Evolutionary conservation across 371 early-diverging fungal genomes (phyloP), one percentile per base, ranked within the genome.

Genomic region (Chytridium lagenaria): DNA sequence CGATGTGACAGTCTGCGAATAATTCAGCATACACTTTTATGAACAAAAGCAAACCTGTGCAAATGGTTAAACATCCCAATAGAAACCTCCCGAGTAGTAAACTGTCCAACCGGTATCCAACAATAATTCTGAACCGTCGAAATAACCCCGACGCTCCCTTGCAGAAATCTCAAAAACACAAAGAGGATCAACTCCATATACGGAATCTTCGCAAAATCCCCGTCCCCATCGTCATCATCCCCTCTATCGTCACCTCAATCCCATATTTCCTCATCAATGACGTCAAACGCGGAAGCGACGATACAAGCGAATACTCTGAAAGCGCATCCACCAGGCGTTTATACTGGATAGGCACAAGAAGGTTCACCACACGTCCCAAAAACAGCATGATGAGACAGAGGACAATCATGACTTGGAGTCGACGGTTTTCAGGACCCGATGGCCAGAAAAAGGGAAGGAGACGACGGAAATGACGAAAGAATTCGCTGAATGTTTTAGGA

Each of bases 401-500:
- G 5, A 91, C 59, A n/a, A 95, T 89, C 31, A 89, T 83, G 0
- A 86, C 26, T 78, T 94, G 94, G 19, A 96, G 83, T 34, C 80
- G 70, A 7, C 77, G 68, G n/a, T 88, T 86, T 26, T 61, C 61
- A 7, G 7, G 30, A 7, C 61, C 61, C 10, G 82, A 78, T 3
- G 96, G 96, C 94, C 95, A 94, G 44, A 95, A 81, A 63, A 90
- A 95, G 1, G 97, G 97, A 37, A 90, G 59, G 3, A 96, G 85
- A 34, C 61, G 30, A 7, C 61, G 30, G 36, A 37, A 61, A 23
- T 61, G 61, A 34, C 36, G 61, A 61, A 34, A 61, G 61, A 61
- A 61, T 26, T 61, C 61, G 36, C 36, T 30, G 36, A 61, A 61
- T 31, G 36, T 61, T 26, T 28, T 34, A 3, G 61, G 61, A 37